Percentiles rank a stretch among this genome's conserved stretches.
phyloP scores from a whole-genome alignment of 2,329 filamentous ascomycete species.

The Coniella lustricola region DNA sequence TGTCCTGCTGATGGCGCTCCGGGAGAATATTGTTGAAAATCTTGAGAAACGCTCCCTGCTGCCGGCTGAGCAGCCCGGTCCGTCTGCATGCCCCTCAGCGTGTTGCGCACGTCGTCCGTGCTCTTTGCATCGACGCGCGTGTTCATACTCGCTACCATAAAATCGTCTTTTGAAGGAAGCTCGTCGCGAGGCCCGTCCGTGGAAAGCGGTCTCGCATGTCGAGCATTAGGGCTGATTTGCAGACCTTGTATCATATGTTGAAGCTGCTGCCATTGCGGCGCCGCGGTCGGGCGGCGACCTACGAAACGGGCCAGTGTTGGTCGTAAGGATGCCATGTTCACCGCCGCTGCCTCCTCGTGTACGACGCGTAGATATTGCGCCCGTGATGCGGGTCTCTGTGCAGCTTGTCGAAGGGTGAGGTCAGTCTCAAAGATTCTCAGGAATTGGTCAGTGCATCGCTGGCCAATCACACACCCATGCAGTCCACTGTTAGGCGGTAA shows the following conservation, averaged over 20 bases:
- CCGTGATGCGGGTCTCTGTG: constrained; percentile 1
- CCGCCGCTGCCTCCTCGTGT: constrained; percentile 15
- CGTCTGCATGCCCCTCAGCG: neutral
- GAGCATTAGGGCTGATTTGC: constrained; percentile 8
- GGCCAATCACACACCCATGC: neutral
- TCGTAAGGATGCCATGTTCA: constrained; percentile 15
- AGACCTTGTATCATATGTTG: constrained; percentile 12
- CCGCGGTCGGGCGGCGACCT: constrained; percentile 11
- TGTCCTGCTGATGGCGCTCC: neutral
- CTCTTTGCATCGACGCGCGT: neutral
- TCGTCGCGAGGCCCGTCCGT: constrained; percentile 3
- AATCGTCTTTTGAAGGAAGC: constrained; percentile 2
- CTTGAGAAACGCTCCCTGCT: neutral
- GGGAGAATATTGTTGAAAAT: neutral
- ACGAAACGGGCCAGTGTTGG: constrained; percentile 13
- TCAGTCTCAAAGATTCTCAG: neutral
- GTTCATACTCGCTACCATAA: neutral
- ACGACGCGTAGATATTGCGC: constrained; percentile 8
- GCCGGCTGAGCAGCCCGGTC: neutral
- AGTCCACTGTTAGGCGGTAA: neutral
- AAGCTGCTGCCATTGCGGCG: constrained; percentile 17
- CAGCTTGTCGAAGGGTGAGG: constrained; percentile 1
- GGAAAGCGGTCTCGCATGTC: constrained; percentile 10
- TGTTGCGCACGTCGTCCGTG: neutral
- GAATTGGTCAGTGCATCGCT: neutral